Percentiles rank a stretch among this genome's conserved stretches.
phyloP scores from a whole-genome alignment of 2,329 filamentous ascomycete species.

The Stachybotrys elegans region DNA sequence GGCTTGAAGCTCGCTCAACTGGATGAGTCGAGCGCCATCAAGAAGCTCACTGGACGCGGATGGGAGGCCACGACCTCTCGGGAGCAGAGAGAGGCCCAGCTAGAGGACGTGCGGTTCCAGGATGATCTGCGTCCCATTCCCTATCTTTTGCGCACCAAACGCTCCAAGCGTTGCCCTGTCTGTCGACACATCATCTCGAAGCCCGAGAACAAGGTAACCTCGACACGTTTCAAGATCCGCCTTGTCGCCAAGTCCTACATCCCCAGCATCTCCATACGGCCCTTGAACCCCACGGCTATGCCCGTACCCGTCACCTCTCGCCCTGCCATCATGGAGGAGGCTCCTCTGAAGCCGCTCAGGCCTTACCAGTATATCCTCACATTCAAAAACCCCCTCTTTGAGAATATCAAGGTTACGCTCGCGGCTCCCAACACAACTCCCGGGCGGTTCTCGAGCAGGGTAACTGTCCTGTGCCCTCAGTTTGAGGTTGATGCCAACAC shows the following conservation, averaged over 20 bases:
- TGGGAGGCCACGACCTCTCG: slow-evolving; percentile 57
- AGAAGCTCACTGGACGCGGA: slow-evolving; percentile 51
- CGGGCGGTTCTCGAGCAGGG: slow-evolving; percentile 68
- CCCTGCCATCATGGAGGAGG: slow-evolving; percentile 23
- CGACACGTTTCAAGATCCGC: slow-evolving; percentile 87
- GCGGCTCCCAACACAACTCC: slow-evolving; percentile 78
- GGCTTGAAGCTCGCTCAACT: slow-evolving; percentile 62
- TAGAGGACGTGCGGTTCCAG: slow-evolving; percentile 57
- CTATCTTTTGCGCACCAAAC: slow-evolving; percentile 81
- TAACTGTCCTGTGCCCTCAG: slow-evolving; percentile 89
- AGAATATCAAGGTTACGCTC: slow-evolving; percentile 79
- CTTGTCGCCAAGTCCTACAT: slow-evolving; percentile 86
- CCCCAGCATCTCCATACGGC: slow-evolving; percentile 70
- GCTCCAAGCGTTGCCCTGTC: slow-evolving; percentile 85
- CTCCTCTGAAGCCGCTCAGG: slow-evolving; percentile 48
- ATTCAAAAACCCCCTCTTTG: slow-evolving; percentile 91
- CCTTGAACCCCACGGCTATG: slow-evolving; percentile 40
- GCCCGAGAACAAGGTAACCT: slow-evolving; percentile 84
- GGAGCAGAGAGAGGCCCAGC: slow-evolving; percentile 44
- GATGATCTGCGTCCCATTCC: slow-evolving; percentile 77
- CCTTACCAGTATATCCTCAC: slow-evolving; percentile 80
- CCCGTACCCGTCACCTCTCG: slow-evolving; percentile 29
- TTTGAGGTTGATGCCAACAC: slow-evolving; percentile 94
- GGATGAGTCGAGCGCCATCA: slow-evolving; percentile 58
- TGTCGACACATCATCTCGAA: slow-evolving; percentile 95